phyloP scores from a whole-genome alignment of 2,329 filamentous ascomycete species.

The Emmonsia crescens region DNA sequence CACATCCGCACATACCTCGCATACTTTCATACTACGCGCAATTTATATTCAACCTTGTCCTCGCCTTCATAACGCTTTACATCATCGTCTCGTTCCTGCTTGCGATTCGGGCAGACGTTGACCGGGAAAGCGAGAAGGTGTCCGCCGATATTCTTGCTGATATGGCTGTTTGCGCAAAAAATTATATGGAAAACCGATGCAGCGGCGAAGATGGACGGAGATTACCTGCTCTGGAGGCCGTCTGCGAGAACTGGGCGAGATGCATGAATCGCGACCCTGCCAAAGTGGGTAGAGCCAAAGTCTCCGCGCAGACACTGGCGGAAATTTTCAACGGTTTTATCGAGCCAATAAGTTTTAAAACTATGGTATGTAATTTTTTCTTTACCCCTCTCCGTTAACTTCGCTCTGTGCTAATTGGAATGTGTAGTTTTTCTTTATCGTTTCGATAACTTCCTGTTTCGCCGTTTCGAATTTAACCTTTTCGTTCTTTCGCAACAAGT shows the following conservation, averaged over 20 bases:
- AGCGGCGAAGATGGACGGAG: conserved; percentile 44
- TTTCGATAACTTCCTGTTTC: conserved; percentile 38
- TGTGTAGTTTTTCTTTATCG: conserved; percentile 28
- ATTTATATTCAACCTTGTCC: conserved; percentile 42
- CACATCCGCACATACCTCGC: conserved; percentile 53
- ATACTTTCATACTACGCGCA: conserved; percentile 58
- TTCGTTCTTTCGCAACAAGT: conserved; percentile 41
- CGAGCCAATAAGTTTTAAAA: conserved; percentile 79
- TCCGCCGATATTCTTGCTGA: conserved; percentile 59
- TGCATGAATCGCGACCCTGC: conserved; percentile 81
- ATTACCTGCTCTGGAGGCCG: conserved; percentile 58
- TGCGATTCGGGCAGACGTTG: conserved; percentile 64
- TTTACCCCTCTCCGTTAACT: not conserved
- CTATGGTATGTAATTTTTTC: conserved; percentile 44
- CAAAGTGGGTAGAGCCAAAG: conserved; percentile 64
- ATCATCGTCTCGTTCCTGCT: conserved; percentile 58
- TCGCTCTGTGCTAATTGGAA: not conserved
- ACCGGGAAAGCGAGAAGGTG: conserved; percentile 57
- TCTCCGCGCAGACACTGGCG: conserved; percentile 79
- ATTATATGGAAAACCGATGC: conserved; percentile 70
- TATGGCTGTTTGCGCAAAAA: conserved; percentile 60
- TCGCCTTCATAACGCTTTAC: conserved; percentile 45
- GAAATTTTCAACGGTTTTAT: conserved; percentile 91
- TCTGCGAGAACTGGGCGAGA: conserved; percentile 70
- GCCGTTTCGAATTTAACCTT: conserved; percentile 51